Evolutionary conservation across 345 rosid species (phyloP), one percentile per base, ranked within the genome.

Genomic region (Eucalyptus albens): DNA sequence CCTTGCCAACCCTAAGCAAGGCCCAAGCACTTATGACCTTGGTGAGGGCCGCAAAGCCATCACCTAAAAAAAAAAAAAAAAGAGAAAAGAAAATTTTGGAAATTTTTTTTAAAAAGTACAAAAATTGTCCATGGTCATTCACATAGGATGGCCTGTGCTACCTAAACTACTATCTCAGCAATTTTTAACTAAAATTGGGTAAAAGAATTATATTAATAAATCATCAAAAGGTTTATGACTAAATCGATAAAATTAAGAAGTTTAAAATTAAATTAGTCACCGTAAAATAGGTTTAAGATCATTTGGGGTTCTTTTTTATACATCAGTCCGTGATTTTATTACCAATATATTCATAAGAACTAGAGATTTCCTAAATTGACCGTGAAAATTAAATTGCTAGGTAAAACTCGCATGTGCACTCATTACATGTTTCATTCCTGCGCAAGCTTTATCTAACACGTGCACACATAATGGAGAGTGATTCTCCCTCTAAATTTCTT

Each of bases 121-220:
- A 14, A 14, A 65, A 65, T 14, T 0, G 0, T 65, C 3, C 16
- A 65, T 7, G 3, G 9, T 14, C 72, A 15, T 2, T 15, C 19
- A 7, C 17, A 4, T 15, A 65, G 19, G 10, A 29, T 14, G 72
- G 37, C 5, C 0, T 3, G 2, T 0, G 6, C 21, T 65, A 15
- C 3, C 16, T 65, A 15, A 14, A 65, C 10, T 65, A 14, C 5
- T 1, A n/a, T 0, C 9, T 65, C 2, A 29, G 1, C 2, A 0
- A n/a, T 29, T 65, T 65, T 0, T 9, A 0, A 8, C 3, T 14
- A 15, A 65, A 65, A 65, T 65, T 65, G 19, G 19, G 7, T n/a
- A 15, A 15, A 65, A 65, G 0, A 7, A n/a, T 15, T 65, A n/a
- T n/a, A 65, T 65, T 15, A 8, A 0, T 4, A 65, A 14, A 65